Conservation (phyloP, 2,329 filamentous ascomycete species). For the Sporothrix inflata region DNA sequence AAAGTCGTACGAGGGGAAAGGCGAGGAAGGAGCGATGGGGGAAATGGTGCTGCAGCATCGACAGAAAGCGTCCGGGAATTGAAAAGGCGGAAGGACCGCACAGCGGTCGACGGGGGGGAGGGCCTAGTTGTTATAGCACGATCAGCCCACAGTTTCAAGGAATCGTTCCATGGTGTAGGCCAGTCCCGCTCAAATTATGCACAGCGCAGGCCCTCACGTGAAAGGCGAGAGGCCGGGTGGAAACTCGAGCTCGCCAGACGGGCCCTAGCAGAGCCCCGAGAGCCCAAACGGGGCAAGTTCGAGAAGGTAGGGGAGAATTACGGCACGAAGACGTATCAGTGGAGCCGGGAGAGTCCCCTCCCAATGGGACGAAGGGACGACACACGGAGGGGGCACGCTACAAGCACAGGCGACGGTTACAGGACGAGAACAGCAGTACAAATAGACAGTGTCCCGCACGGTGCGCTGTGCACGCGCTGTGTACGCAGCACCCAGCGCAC, state of each 20-base stretch:
- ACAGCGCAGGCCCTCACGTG: neutral
- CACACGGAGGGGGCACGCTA: too few species aligned
- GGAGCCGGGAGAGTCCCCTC: neutral
- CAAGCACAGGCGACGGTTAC: too few species aligned
- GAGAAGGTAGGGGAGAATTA: neutral
- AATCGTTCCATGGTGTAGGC: constrained; percentile 33
- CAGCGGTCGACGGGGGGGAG: constrained; percentile 12
- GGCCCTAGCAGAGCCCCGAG: neutral
- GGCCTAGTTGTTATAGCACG: constrained; percentile 29
- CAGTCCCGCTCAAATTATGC: too few species aligned
- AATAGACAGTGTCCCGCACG: neutral
- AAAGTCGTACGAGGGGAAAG: constrained; percentile 32
- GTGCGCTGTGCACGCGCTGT: neutral
- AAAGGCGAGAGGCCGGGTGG: neutral
- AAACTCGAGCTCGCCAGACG: neutral
- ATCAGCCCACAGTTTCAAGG: constrained; percentile 34
- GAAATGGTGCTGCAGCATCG: neutral
- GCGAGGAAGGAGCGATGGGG: neutral
- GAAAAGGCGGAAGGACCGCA: constrained; percentile 14
- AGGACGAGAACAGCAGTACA: too few species aligned
- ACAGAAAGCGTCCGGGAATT: constrained; percentile 25
- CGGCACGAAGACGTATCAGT: constrained; percentile 5
- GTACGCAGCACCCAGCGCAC: neutral
- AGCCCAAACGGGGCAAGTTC: neutral
- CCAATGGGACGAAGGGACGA: neutral